Percentiles rank a stretch among this genome's conserved stretches.
Conservation (phyloP, 2,329 filamentous ascomycete genomes). For the Neopestalotiopsis sp. region DNA sequence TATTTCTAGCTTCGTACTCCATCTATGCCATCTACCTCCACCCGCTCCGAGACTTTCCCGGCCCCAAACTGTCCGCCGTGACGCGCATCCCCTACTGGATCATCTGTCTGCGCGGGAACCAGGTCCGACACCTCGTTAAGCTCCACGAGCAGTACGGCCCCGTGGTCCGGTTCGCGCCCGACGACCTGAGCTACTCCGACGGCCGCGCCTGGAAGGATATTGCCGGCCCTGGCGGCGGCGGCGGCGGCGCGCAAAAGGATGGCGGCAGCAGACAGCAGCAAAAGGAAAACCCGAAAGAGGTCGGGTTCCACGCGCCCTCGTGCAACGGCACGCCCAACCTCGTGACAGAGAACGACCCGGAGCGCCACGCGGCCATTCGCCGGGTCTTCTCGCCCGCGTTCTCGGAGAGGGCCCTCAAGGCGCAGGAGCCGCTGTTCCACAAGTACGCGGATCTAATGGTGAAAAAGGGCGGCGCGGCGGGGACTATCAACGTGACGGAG, state of each 20-base stretch:
- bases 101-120: constrained; percentile 24
- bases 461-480: constrained; percentile 27
- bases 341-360: constrained; percentile 26
- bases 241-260: too few relatives aligned
- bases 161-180: constrained; percentile 26
- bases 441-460: constrained; percentile 35
- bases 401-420: constrained; percentile 36
- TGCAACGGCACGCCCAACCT: constrained; percentile 9
- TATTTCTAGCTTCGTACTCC: background rate
- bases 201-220: constrained; percentile 23
- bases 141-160: constrained; percentile 27
- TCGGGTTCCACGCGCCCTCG: constrained; percentile 26
- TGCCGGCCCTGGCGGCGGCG: background rate
- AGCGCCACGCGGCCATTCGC: constrained; percentile 28
- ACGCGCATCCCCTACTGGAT: constrained; percentile 31
- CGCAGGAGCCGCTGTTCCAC: constrained; percentile 39
- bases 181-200: constrained; percentile 28
- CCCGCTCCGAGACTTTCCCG: constrained; percentile 31
- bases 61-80: constrained; percentile 26
- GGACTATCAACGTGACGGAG: constrained; percentile 20
- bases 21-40: constrained; percentile 30
- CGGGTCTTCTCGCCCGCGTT: constrained; percentile 37
- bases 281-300: constrained; percentile 34
- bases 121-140: constrained; percentile 23
- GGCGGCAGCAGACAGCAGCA: background rate